Percentiles rank a stretch among this genome's conserved stretches.
These are phyloP conservation scores for Talaromyces sp. DNA, from an alignment of 2,329 filamentous ascomycete genomes.

Conservation along the genomic window DNA sequence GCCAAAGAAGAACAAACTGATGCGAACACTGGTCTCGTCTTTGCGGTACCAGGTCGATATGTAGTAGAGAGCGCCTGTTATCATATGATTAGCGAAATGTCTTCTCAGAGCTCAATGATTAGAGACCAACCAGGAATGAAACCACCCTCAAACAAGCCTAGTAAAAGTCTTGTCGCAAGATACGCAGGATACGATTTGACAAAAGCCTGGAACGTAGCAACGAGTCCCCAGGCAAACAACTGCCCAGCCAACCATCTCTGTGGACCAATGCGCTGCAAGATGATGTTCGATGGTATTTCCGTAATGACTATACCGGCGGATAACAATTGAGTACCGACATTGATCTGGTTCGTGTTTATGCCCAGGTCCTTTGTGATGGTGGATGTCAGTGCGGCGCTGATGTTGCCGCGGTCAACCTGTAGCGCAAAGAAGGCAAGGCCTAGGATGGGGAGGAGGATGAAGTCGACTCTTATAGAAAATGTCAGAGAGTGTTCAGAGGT, in stretches of 20 bases:
- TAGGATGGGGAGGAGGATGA: conserved; percentile 31
- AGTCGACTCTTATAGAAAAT: conserved; percentile 25
- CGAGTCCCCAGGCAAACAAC: conserved; percentile 53
- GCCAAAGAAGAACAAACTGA: conserved; percentile 57
- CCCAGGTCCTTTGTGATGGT: conserved; percentile 51
- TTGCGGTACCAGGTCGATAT: conserved; percentile 57
- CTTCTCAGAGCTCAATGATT: background rate
- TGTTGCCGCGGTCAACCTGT: conserved; percentile 39
- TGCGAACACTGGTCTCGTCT: conserved; percentile 51
- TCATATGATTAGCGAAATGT: no score
- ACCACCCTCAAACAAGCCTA: conserved; percentile 54
- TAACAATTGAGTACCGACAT: conserved; percentile 54
- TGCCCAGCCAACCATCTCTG: conserved; percentile 55
- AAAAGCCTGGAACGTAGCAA: conserved; percentile 56
- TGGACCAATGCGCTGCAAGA: conserved; percentile 52
- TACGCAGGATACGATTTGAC: conserved; percentile 48
- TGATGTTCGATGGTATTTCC: conserved; percentile 53
- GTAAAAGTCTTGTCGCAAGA: conserved; percentile 50
- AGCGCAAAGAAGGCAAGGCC: conserved; percentile 29
- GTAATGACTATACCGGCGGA: conserved; percentile 51
- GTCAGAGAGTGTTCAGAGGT: background rate
- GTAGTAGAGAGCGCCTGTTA: conserved; percentile 36
- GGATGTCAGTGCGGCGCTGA: conserved; percentile 53
- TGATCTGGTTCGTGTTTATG: conserved; percentile 53
- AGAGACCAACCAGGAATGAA: conserved; percentile 51